A percentile compares a stretch with the other conserved stretches of the same genome.
Evolutionary conservation across 805 yeast genomes (phyloP).

Genomic region (Hanseniaspora occidentalis): DNA sequence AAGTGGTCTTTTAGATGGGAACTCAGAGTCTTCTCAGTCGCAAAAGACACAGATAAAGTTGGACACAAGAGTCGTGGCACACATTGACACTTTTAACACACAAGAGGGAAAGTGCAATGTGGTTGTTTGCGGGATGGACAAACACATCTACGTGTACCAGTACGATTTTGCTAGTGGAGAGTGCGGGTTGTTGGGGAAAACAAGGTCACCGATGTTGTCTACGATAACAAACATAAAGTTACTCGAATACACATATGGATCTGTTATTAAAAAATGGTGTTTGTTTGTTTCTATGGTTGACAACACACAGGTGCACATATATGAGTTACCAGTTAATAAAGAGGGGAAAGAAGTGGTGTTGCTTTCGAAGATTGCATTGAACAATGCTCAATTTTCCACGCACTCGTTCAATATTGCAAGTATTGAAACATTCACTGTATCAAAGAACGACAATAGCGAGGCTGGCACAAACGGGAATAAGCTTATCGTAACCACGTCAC

Average conservation of each 20-base stretch:
- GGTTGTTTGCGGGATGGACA: background rate
- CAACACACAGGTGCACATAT: background rate
- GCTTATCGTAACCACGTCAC: slow-evolving; percentile 61
- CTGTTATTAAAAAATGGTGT: background rate
- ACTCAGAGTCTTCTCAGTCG: too few species aligned
- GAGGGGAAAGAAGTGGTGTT: slow-evolving; percentile 20
- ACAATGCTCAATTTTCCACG: slow-evolving; percentile 60
- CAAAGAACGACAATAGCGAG: background rate
- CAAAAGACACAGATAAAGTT: too few species aligned
- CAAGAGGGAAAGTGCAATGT: too few species aligned
- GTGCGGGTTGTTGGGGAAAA: background rate
- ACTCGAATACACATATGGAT: background rate
- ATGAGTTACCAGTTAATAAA: background rate
- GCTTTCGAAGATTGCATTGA: slow-evolving; percentile 40
- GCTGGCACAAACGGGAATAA: slow-evolving; percentile 14
- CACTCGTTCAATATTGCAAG: slow-evolving; percentile 36
- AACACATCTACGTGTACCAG: background rate
- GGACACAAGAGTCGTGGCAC: too few species aligned
- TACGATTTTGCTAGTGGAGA: background rate
- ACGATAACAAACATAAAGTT: background rate
- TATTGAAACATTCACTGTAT: slow-evolving; percentile 8
- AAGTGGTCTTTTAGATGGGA: background rate
- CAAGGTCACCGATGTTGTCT: background rate
- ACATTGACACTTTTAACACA: too few species aligned
- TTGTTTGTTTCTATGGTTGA: background rate